Evolutionary conservation across 192 early-diverging fungal genomes (phyloP), one percentile per base, ranked within the genome.

Genomic region (Cladochytrium replicatum): DNA sequence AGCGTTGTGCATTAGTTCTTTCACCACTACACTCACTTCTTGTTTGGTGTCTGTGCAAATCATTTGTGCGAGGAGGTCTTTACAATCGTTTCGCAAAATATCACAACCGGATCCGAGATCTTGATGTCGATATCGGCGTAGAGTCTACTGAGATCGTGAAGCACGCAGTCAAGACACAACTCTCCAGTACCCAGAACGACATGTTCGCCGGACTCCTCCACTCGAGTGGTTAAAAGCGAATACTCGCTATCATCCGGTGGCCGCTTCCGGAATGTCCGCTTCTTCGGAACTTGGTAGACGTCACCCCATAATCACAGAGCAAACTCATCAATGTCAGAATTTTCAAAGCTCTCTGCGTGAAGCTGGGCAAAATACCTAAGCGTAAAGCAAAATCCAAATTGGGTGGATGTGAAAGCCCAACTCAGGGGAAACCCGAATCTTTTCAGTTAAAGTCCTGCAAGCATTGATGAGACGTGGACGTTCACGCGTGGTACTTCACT

Each of bases 141-240:
- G 63, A 97, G 67, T 50, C 75, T 66, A 39, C 96, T 83, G 52
- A 99, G 68, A 57, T 99, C 96, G 57, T 99, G 93, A 55, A 99
- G 64, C 0, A 92, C 88, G 52, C 89, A 97, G 69, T 99, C 96
- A 50, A 99, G 63, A 48, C 92, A 96, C 32, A 99, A 59, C 63
- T 99, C 96, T 37, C 96, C 96, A 1, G 93, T 87, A n/a, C 87
- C 96, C 34, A 96, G 50, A 38, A 99, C 63, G 32, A 99, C 82
- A 54, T 97, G 96, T 66, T 97, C 96, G 43, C 96, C 96, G 40
- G 85, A 88, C 61, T 99, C 96, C 65, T 99, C 93, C 3, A 98
- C 92, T 64, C 76, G 77, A n/a, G 86, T 91, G 21, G 72, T 69
- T 26, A 80, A 61, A 41, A 86, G 72, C 27, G 87, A 83, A 52